Base-by-base conservation (phyloP, 257 asterid species). In the Echites panduratus region DNA sequence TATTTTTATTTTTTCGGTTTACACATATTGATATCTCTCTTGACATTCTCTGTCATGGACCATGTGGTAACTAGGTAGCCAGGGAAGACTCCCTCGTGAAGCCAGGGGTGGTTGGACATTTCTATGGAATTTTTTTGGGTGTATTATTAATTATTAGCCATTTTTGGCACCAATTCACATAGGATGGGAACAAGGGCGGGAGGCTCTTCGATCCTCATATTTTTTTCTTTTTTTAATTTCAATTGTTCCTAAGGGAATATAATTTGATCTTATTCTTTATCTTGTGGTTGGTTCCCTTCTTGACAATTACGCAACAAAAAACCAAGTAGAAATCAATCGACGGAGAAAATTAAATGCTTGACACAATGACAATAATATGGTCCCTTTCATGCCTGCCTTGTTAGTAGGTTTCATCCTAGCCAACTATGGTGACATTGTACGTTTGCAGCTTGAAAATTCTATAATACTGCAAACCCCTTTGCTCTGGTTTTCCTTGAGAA, bases 31-130 rank as follows among this genome's bases (percentile, higher is more conserved):
- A 7, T 22, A 17, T 52, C 8, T 22, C 10, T 66, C 58, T 53
- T 53, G 48, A 0, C 52, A 41, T 53, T 74, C 49, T 53, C 4
- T 74, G 58, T 20, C 68, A 75, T 32, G 79, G 79, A 41, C 79
- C 79, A 76, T 48, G 19, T 53, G 29, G 56, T 49, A 40, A 19
- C 44, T 54, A 56, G 75, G 69, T 20, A 59, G 72, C 58, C 27
- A 48, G 29, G 49, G 44, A 61, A 27, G 32, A 45, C 2, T 24
- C 9, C 48, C 50, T 13, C 19, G 14, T 16, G 27, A 32, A 40
- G 64, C 44, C 40, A 45, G 5, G 43, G 54, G 44, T 19, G 66
- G 17, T 50, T 26, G 77, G 66, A 22, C 66, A 73, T 53, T 75
- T 75, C 49, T 7, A 56, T 67, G 78, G 69, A 74, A 67, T 66